A percentile compares a stretch with the other conserved stretches of the same genome.
phyloP scores from a whole-genome alignment of 805 yeast species.

The Kodamaea neixiangensis region DNA sequence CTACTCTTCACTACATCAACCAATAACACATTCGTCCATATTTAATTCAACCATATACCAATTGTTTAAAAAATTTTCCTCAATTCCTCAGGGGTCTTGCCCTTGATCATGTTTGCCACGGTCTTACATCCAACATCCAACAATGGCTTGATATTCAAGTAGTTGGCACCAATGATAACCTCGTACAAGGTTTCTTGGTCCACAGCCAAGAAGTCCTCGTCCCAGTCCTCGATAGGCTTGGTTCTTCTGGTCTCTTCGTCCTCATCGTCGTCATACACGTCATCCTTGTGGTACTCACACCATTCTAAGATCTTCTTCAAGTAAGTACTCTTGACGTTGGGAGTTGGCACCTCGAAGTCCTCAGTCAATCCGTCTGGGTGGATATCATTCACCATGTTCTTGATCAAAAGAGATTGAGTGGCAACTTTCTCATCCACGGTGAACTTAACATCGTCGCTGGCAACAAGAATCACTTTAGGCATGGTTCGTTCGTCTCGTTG shows the following conservation, averaged over 20 bases:
- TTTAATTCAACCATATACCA: background rate
- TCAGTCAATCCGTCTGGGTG: slow-evolving; percentile 11
- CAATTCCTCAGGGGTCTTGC: slow-evolving; percentile 17
- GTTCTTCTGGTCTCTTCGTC: slow-evolving; percentile 17
- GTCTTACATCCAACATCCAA: slow-evolving; percentile 51
- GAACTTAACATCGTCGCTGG: slow-evolving; percentile 6
- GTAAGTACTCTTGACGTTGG: slow-evolving; percentile 4
- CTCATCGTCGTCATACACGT: slow-evolving; percentile 11
- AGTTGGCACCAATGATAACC: slow-evolving; percentile 49
- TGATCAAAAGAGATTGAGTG: slow-evolving; percentile 3
- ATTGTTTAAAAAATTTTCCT: slow-evolving; percentile 2
- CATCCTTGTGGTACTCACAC: slow-evolving; percentile 17
- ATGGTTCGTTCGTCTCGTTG: background rate
- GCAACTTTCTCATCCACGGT: slow-evolving; percentile 9
- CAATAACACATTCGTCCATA: background rate
- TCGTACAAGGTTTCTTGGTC: slow-evolving; percentile 47
- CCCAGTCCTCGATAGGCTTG: slow-evolving; percentile 10
- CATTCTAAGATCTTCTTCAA: slow-evolving; percentile 11
- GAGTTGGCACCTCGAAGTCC: slow-evolving; percentile 18
- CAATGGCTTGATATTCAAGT: slow-evolving; percentile 45
- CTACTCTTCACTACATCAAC: background rate
- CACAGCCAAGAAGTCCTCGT: slow-evolving; percentile 7
- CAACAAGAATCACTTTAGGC: slow-evolving; percentile 7
- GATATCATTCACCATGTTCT: slow-evolving; percentile 9
- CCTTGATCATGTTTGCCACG: slow-evolving; percentile 50